These are phyloP conservation scores for Solanum corneliomulleri DNA, from an alignment of 257 asterid species.

Conservation along the genomic window DNA sequence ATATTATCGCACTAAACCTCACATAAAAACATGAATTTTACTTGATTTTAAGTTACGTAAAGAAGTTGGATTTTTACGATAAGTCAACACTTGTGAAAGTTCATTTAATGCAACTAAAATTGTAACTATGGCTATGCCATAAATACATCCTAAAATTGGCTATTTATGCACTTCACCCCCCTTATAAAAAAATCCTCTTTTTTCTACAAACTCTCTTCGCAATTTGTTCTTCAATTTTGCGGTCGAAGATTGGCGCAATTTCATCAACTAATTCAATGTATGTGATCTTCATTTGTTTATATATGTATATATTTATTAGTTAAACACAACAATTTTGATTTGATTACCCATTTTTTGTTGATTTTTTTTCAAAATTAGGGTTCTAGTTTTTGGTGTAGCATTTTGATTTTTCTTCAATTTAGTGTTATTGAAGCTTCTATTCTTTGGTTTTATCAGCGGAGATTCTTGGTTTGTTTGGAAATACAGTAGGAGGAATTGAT, in stretches of 20 bases:
- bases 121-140: not conserved
- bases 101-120: not conserved
- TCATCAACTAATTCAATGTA: not conserved
- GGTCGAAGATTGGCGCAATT: not conserved
- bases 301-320: not conserved
- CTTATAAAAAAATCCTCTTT: not conserved
- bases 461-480: not conserved
- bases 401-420: not conserved
- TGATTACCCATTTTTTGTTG: not conserved
- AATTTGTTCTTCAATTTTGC: not conserved
- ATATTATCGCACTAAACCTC: not conserved
- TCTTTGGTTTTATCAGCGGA: not conserved
- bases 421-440: not conserved
- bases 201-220: not conserved
- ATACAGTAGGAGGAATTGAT: not conserved
- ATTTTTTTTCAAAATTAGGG: not conserved
- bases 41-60: not conserved
- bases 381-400: not conserved
- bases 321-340: not conserved
- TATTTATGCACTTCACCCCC: not conserved
- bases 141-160: not conserved
- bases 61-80: not conserved
- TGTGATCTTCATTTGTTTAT: not conserved
- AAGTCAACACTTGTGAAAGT: not conserved
- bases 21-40: not conserved